phyloP scores from a whole-genome alignment of 177 flowering plant genomes.

The Telopea speciosissima region DNA sequence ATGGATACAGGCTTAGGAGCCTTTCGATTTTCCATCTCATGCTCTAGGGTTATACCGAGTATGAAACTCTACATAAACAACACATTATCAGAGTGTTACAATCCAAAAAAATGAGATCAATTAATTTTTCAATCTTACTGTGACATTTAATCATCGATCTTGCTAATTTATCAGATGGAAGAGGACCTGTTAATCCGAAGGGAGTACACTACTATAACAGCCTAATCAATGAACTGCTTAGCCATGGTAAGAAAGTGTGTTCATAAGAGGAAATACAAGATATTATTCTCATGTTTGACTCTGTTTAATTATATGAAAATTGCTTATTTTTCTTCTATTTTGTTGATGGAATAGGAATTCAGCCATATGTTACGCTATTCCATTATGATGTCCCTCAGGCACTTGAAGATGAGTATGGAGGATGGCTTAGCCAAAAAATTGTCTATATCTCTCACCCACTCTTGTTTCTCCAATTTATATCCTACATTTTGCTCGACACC shows the following conservation, averaged over 20 bases:
- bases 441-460: constrained; percentile 8
- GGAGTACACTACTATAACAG: constrained; percentile 32
- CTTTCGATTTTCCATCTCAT: constrained; percentile 28
- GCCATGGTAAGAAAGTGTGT: constrained; percentile 15
- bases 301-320: background rate
- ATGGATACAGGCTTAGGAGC: constrained; percentile 23
- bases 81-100: background rate
- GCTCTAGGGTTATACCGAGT: constrained; percentile 29
- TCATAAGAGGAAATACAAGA: too few species aligned
- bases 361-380: constrained; percentile 21
- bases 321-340: too few species aligned
- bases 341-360: constrained; percentile 17
- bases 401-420: constrained; percentile 25
- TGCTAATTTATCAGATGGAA: constrained; percentile 19
- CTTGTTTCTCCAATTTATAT: too few species aligned
- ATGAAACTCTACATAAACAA: background rate
- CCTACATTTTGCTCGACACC: too few species aligned
- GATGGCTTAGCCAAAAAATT: constrained; percentile 20
- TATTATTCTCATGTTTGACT: too few species aligned
- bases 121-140: too few species aligned
- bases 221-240: constrained; percentile 29
- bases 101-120: background rate
- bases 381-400: constrained; percentile 23
- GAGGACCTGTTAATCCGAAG: constrained; percentile 30
- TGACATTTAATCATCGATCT: too few species aligned